A percentile compares a stretch with the other conserved stretches of the same genome.
Evolutionary conservation across 129 eudicot genomes (phyloP).

Genomic region (Chrysanthemum makinoi): DNA sequence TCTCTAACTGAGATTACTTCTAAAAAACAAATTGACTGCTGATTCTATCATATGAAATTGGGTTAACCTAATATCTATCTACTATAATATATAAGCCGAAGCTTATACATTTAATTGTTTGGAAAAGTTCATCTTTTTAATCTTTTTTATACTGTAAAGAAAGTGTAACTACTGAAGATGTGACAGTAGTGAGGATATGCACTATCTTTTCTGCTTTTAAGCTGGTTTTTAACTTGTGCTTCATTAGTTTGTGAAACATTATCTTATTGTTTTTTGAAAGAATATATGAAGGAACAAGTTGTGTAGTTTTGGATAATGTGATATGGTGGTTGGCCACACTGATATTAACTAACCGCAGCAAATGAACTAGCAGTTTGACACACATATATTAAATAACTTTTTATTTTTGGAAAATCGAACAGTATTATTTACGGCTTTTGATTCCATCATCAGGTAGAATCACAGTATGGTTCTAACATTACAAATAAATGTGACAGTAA

Average conservation of each 20-base stretch:
- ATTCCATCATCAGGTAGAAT: background rate
- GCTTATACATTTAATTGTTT: background rate
- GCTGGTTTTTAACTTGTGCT: too few relatives aligned
- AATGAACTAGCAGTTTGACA: background rate
- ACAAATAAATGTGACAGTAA: too few relatives aligned
- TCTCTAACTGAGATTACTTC: background rate
- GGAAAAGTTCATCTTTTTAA: background rate
- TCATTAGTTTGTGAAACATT: too few relatives aligned
- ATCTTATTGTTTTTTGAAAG: background rate
- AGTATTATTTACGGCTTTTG: constrained; percentile 1
- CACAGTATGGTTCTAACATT: background rate
- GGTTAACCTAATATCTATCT: background rate
- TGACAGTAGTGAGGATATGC: too few relatives aligned
- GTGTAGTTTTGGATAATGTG: background rate
- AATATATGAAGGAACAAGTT: background rate
- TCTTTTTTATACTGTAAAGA: background rate
- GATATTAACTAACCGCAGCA: background rate
- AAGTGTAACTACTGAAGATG: too few relatives aligned
- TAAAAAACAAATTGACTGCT: constrained; percentile 10
- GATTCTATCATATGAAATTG: constrained; percentile 2
- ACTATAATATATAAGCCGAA: constrained; percentile 11
- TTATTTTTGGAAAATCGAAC: background rate
- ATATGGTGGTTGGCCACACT: background rate
- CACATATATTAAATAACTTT: background rate
- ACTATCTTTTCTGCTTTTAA: too few relatives aligned